phyloP scores from a whole-genome alignment of 75 land plant genomes.

The Selaginella tamariscina region DNA sequence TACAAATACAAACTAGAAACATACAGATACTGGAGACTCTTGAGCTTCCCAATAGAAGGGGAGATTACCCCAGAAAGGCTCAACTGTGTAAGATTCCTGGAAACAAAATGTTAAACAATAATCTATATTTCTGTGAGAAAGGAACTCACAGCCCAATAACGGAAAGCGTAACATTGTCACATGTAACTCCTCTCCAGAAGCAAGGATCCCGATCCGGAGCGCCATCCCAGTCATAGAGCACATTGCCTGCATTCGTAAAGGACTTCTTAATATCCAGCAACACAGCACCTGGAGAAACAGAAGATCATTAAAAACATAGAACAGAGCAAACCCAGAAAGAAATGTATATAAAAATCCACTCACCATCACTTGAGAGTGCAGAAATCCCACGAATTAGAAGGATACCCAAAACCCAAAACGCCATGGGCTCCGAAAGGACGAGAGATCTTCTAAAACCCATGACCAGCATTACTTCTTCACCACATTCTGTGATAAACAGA shows the following conservation, averaged over 20 bases:
- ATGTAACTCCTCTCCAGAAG: conserved; percentile 9
- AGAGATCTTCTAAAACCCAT: background rate
- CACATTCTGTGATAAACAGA: no score
- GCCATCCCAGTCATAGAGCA: conserved; percentile 6
- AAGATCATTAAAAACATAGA: background rate
- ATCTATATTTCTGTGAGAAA: background rate
- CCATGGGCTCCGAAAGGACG: background rate
- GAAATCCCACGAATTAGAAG: background rate
- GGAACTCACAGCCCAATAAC: background rate
- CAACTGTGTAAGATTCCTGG: conserved; percentile 70
- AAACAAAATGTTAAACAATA: background rate
- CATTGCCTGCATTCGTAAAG: conserved; percentile 1
- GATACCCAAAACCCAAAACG: background rate
- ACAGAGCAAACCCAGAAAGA: background rate
- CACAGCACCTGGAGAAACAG: background rate
- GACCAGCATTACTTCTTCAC: background rate
- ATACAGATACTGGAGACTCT: conserved; percentile 51
- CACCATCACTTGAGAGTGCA: background rate
- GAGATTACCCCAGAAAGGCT: conserved; percentile 86
- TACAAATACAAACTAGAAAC: background rate
- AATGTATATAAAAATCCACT: background rate
- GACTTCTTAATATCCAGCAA: conserved; percentile 12
- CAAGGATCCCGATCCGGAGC: conserved; percentile 6
- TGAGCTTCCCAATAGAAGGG: conserved; percentile 80
- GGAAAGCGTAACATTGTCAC: conserved; percentile 10